Evolutionary conservation across 441 rosid species (phyloP), one percentile per base, ranked within the genome.

Genomic region (Erodium chrysanthum): DNA sequence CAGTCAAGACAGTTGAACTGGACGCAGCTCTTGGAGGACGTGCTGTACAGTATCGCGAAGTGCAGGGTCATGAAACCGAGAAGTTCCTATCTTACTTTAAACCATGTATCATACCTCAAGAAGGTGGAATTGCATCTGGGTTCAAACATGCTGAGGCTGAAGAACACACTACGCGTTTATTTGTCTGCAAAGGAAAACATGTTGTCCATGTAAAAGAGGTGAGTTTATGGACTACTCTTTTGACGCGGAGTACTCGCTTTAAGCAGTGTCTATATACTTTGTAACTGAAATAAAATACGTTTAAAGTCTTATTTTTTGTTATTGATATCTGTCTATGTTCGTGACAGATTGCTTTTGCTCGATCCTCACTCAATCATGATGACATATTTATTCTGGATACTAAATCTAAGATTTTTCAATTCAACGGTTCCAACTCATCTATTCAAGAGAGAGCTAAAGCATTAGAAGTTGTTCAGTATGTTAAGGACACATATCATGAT

Each of bases 371-470:
- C 75, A 95, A 95, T 83, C 99, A 95, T 61, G 99, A 95, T 82
- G 99, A 95, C 77, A 96, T 95, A 64, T 95, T 95, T 78, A 90
- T 92, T 75, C 77, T 95, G 82, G 99, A 92, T 75, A 79, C 90
- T 46, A 58, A 86, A 75, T 72, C 80, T 56, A 95, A 95, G 84
- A 86, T 95, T 64, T 95, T 81, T 78, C 99, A 95, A 83, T 95
- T 95, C 87, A 92, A 95, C 70, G 99, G 98, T 64, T 86, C 98
- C 66, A 92, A 95, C 77, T 90, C 99, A 37, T 92, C 86, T 77
- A 92, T 95, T 70, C 99, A 95, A 75, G 99, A 95, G 82, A 84
- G 99, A 74, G 99, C 94, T 20, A 95, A 95, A 84, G 93, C 99
- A 63, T 83, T 95, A 79, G 99, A 95, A 85, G 99, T 92, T 63